Percentiles rank a stretch among this genome's conserved stretches.
phyloP scores from a whole-genome alignment of 2,329 filamentous ascomycete species.

The Thelonectria discophora region DNA sequence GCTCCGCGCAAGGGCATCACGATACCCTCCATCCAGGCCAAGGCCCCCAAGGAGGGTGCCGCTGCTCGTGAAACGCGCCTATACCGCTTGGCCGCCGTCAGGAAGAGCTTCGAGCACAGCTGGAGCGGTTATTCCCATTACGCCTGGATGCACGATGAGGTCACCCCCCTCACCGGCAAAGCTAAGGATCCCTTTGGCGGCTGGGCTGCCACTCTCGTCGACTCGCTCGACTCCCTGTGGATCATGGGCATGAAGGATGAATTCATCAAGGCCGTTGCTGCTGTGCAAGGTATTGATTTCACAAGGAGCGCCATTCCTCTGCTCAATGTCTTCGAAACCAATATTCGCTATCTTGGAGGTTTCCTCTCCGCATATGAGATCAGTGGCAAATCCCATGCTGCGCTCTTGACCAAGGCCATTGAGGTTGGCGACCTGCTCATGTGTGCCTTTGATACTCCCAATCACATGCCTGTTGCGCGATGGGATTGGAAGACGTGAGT shows the following conservation, averaged over 20 bases:
- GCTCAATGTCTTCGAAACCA: conserved; percentile 74
- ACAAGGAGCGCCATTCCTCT: conserved; percentile 54
- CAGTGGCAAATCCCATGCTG: conserved; percentile 56
- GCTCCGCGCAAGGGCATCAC: conserved; percentile 38
- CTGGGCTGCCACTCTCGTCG: conserved; percentile 72
- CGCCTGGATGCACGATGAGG: conserved; percentile 71
- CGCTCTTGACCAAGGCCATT: conserved; percentile 66
- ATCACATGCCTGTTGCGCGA: conserved; percentile 63
- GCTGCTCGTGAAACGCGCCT: conserved; percentile 44
- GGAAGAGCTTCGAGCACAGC: conserved; percentile 61
- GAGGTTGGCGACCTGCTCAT: conserved; percentile 71
- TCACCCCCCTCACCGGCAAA: conserved; percentile 62
- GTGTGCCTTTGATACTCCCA: conserved; percentile 72
- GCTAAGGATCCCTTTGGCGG: conserved; percentile 67
- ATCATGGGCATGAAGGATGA: conserved; percentile 72
- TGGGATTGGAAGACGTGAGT: conserved; percentile 43
- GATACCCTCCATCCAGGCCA: conserved; percentile 44
- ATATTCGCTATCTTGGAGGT: conserved; percentile 73
- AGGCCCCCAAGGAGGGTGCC: conserved; percentile 44
- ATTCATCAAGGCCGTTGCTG: conserved; percentile 68
- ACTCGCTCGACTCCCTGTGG: conserved; percentile 73
- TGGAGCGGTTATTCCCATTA: conserved; percentile 68
- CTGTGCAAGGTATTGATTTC: conserved; percentile 67
- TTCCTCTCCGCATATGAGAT: conserved; percentile 73
- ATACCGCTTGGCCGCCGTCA: conserved; percentile 55